phyloP scores from a whole-genome alignment of 2,329 filamentous ascomycete genomes.

The Colletotrichum cordylinicola region DNA sequence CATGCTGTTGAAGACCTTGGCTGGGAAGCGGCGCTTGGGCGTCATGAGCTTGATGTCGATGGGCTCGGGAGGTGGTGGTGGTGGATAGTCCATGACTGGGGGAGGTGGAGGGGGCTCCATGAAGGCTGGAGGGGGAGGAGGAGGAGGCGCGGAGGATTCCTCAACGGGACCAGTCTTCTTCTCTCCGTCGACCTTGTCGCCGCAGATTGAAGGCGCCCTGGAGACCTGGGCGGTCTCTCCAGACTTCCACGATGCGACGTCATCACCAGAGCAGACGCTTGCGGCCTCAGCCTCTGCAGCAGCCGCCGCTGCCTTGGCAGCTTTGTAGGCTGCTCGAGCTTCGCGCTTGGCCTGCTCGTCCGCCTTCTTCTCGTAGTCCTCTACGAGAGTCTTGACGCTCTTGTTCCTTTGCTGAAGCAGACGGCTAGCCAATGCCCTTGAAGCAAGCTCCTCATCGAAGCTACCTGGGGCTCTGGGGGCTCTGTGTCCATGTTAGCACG shows the following conservation, averaged over 20 bases:
- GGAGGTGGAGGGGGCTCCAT: background rate
- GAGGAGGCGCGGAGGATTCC: background rate
- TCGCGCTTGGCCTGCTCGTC: background rate
- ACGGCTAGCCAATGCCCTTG: slow-evolving; percentile 8
- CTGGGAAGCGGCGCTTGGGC: background rate
- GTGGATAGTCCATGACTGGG: background rate
- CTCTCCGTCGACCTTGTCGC: background rate
- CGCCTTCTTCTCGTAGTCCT: background rate
- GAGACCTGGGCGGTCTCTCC: slow-evolving; percentile 4
- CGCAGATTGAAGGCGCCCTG: background rate
- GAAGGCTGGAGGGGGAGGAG: background rate
- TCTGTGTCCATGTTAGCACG: background rate
- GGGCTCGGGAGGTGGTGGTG: background rate
- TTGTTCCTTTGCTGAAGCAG: background rate
- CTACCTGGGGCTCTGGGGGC: background rate
- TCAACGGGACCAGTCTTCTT: background rate
- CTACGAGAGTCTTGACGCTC: background rate
- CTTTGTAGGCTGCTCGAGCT: background rate
- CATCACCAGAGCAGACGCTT: slow-evolving; percentile 1
- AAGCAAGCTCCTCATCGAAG: slow-evolving; percentile 15
- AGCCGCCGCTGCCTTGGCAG: background rate
- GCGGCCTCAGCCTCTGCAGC: background rate
- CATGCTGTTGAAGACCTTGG: background rate
- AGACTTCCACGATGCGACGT: slow-evolving; percentile 8
- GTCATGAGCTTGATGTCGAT: slow-evolving; percentile 1